phyloP scores from a whole-genome alignment of 495 filamentous ascomycete species.

The Daldinia concentrica region DNA sequence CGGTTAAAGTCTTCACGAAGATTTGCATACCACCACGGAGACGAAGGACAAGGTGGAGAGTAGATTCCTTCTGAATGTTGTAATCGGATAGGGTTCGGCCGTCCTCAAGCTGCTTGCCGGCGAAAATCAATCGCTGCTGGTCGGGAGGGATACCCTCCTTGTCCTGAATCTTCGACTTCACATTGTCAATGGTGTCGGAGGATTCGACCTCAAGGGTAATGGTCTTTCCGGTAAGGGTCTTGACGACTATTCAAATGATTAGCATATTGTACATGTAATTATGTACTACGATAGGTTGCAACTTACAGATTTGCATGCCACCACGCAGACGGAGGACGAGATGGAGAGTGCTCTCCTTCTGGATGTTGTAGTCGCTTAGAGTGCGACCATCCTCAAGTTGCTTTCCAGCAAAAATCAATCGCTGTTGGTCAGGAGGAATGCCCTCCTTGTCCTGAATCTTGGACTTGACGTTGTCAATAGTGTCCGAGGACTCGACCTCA shows the following conservation, averaged over 20 bases:
- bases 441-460: constrained; percentile 99
- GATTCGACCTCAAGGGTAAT: constrained; percentile 99
- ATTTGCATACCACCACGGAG: constrained; percentile 99
- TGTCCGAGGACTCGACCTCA: constrained; percentile 97
- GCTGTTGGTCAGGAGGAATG: constrained; percentile 97
- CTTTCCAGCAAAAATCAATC: constrained; percentile 98
- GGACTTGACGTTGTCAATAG: constrained; percentile 98
- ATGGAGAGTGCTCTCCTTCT: constrained; percentile 97
- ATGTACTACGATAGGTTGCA: background rate
- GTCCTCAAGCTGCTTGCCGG: constrained; percentile 94
- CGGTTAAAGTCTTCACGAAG: constrained; percentile 81
- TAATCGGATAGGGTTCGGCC: constrained; percentile 87
- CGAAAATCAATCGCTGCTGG: constrained; percentile 94
- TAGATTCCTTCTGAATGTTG: constrained; percentile 99
- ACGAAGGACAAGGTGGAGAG: constrained; percentile 93
- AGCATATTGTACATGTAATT: constrained; percentile 20
- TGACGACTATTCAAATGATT: constrained; percentile 66
- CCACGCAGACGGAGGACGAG: constrained; percentile 96
- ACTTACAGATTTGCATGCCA: constrained; percentile 97
- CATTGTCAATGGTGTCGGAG: constrained; percentile 95
- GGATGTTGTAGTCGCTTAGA: constrained; percentile 97
- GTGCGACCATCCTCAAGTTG: constrained; percentile 97
- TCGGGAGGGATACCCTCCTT: constrained; percentile 97
- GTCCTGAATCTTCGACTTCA: constrained; percentile 83
- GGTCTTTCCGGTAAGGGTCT: constrained; percentile 95